Percentiles rank a stretch among this genome's conserved stretches.
Conservation (phyloP, 106 monocot genomes). For the Dioscorea alata region DNA sequence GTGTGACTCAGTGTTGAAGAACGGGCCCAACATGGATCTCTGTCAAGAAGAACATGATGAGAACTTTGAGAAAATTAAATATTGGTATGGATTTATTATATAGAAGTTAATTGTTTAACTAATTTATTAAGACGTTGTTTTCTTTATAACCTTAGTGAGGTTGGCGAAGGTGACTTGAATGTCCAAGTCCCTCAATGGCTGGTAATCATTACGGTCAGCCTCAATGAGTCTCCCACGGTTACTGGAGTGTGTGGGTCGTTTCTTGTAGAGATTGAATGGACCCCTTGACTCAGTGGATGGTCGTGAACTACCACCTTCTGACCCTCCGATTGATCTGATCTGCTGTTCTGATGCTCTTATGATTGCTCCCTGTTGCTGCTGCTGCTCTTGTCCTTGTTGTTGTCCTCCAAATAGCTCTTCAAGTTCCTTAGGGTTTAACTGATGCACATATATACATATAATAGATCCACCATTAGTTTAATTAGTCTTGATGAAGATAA, state of each 20-base stretch:
- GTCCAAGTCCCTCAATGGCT: conserved; percentile 1
- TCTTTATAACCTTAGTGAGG: neutral
- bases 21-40: conserved; percentile 9
- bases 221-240: neutral
- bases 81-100: too few species aligned
- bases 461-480: too few species aligned
- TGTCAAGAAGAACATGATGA: neutral
- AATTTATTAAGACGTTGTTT: too few species aligned
- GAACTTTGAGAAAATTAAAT: neutral
- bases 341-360: conserved; percentile 14
- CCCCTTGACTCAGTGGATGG: neutral
- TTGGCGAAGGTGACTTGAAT: conserved; percentile 10
- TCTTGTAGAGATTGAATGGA: conserved; percentile 5
- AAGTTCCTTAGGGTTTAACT: neutral
- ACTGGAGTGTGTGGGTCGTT: conserved; percentile 5
- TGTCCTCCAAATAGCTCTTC: neutral
- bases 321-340: neutral
- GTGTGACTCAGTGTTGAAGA: conserved; percentile 1
- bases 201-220: neutral
- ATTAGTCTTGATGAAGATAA: too few species aligned
- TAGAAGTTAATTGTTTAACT: too few species aligned
- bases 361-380: conserved; percentile 5
- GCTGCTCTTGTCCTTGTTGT: too few species aligned
- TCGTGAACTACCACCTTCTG: neutral
- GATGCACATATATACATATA: too few species aligned